Conservation (phyloP, 208 protist species). For the Plasmodiophora brassicae region DNA sequence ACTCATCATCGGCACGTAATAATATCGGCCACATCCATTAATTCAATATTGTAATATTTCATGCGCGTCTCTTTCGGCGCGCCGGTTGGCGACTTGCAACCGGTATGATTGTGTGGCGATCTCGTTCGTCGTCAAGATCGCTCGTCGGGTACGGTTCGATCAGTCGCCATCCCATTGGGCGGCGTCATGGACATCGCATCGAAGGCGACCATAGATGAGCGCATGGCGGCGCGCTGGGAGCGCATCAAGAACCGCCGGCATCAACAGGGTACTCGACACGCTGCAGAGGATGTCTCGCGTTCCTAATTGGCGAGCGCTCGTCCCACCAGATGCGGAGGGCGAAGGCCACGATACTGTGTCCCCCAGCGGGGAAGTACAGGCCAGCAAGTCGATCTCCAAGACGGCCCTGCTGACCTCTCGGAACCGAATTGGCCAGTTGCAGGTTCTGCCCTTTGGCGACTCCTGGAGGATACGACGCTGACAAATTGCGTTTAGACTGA, state of each 20-base stretch:
- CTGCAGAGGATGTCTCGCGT: too few relatives aligned
- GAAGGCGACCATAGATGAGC: not conserved
- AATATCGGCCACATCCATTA: too few relatives aligned
- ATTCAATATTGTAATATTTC: too few relatives aligned
- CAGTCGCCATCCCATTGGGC: too few relatives aligned
- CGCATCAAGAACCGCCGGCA: not conserved
- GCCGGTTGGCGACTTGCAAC: too few relatives aligned
- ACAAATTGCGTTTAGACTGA: not conserved
- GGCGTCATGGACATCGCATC: constrained; percentile 28
- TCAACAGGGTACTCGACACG: not conserved
- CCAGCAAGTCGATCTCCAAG: constrained; percentile 14
- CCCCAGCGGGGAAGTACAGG: not conserved
- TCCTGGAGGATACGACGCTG: not conserved
- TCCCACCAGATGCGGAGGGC: not conserved
- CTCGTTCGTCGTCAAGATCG: too few relatives aligned
- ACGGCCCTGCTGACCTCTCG: not conserved
- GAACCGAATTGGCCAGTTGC: constrained; percentile 5
- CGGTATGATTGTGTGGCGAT: too few relatives aligned
- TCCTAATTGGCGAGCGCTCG: too few relatives aligned
- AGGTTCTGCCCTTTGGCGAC: not conserved
- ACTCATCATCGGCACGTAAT: too few relatives aligned
- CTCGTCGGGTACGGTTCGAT: too few relatives aligned
- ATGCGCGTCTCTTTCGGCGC: too few relatives aligned
- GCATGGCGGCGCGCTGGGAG: not conserved
- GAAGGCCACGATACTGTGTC: not conserved